These are phyloP conservation scores for Ceratocystis eucalypticola DNA, from an alignment of 2,329 filamentous ascomycete species.

Conservation along the genomic window DNA sequence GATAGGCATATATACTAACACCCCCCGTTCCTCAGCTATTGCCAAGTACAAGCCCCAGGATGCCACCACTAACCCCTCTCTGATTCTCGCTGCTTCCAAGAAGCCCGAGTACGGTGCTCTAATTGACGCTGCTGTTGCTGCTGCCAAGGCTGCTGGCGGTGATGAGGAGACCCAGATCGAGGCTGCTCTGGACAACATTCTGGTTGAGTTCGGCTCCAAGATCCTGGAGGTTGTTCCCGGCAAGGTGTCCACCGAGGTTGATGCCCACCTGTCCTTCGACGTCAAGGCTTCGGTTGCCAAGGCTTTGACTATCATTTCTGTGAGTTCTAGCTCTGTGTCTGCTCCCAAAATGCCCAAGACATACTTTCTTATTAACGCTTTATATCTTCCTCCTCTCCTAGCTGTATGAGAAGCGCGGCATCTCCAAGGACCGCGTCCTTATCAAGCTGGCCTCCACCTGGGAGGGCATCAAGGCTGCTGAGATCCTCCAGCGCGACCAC, in stretches of 20 bases:
- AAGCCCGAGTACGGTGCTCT: conserved; percentile 91
- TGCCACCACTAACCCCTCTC: conserved; percentile 98
- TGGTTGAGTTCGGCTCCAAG: conserved; percentile 96
- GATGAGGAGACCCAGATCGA: conserved; percentile 73
- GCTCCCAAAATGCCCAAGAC: background rate
- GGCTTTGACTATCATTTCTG: conserved; percentile 92
- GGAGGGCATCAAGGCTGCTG: conserved; percentile 98
- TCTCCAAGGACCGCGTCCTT: conserved; percentile 84
- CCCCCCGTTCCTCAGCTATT: conserved; percentile 52
- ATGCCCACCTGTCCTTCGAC: conserved; percentile 91
- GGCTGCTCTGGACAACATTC: conserved; percentile 75
- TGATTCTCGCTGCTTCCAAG: conserved; percentile 97
- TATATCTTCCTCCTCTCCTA: conserved; percentile 28
- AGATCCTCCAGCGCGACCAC: conserved; percentile 92
- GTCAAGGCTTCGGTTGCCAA: conserved; percentile 85
- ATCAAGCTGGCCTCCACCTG: conserved; percentile 99
- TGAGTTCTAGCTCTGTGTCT: conserved; percentile 32
- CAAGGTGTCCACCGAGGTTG: conserved; percentile 98
- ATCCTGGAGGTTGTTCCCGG: conserved; percentile 94
- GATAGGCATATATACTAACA: conserved; percentile 12
- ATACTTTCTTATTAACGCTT: background rate
- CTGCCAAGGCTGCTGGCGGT: conserved; percentile 65
- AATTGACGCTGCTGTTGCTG: conserved; percentile 71
- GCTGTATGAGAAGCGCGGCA: conserved; percentile 89
- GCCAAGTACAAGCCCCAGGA: conserved; percentile 99